Evolutionary conservation across 2,329 filamentous ascomycete species (phyloP), one percentile per base, ranked within the genome.

Genomic region (Alternaria rosae): DNA sequence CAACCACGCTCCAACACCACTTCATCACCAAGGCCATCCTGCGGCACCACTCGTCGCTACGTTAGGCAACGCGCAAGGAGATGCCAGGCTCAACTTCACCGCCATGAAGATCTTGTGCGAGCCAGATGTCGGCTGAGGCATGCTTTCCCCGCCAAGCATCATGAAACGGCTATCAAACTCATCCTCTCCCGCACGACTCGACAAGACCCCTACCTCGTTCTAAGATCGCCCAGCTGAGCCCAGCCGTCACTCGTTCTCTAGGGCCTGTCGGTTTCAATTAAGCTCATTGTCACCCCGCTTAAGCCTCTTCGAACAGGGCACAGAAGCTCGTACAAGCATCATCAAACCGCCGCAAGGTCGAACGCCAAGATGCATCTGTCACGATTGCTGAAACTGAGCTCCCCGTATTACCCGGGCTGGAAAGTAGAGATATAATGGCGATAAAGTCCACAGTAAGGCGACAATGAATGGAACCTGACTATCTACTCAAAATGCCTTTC

Each of bases 401-500:
- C 57, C 44, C 59, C 50, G 44, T 65, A 50, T 35, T 28, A 13
- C 41, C n/a, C 48, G 15, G 69, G 43, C 15, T 44, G n/a, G 28
- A 57, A 26, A 26, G 15, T 35, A 42, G 7, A 43, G 56, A 63
- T 65, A 68, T 64, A 64, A 62, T 52, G 38, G 32, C 26, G 25
- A 28, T 41, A 30, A 5, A 38, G 35, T 43, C 61, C 61, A 26
- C 47, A 53, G 59, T 43, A 56, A 52, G 48, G 60, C 25, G 45
- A 62, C 58, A 59, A 64, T 70, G 64, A 66, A 77, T 73, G 72
- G 73, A 74, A 72, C 69, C 73, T 53, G 74, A 78, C 54, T 73
- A 72, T 50, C 64, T 78, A 48, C 66, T 77, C 62, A 78, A 78
- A 69, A 78, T 78, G 76, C 76, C 76, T 44, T 78, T 76, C 65